Evolutionary conservation across 2,329 filamentous ascomycete species (phyloP).

Genomic region (Zasmidium cellare): DNA sequence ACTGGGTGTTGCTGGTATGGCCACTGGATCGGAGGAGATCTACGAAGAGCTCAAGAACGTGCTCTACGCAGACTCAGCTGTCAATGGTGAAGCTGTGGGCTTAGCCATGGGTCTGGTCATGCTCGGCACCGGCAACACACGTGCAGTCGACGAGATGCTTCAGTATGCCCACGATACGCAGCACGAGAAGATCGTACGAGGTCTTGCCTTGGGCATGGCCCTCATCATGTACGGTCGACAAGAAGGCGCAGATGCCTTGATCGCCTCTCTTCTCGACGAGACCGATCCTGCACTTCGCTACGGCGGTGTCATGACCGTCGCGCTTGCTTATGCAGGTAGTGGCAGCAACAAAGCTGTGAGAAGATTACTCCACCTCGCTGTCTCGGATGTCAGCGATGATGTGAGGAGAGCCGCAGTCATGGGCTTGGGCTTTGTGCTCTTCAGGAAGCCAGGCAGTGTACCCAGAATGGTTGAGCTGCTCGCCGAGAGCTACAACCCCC

Average conservation of each 20-base stretch:
- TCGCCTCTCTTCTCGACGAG: slow-evolving; percentile 89
- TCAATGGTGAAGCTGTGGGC: slow-evolving; percentile 95
- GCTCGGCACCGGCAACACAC: slow-evolving; percentile 95
- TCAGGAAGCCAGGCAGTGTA: slow-evolving; percentile 95
- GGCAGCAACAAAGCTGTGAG: slow-evolving; percentile 98
- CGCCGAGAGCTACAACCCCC: slow-evolving; percentile 97
- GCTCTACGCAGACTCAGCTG: slow-evolving; percentile 87
- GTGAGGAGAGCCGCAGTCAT: slow-evolving; percentile 95
- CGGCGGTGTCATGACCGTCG: slow-evolving; percentile 98
- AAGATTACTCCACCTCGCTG: slow-evolving; percentile 90
- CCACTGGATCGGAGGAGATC: slow-evolving; percentile 83
- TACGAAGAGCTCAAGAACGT: slow-evolving; percentile 89
- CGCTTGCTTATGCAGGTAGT: slow-evolving; percentile 93
- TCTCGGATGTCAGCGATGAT: slow-evolving; percentile 97
- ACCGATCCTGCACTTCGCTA: slow-evolving; percentile 92
- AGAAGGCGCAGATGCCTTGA: slow-evolving; percentile 90
- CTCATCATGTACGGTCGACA: slow-evolving; percentile 97
- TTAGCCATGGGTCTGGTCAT: slow-evolving; percentile 97
- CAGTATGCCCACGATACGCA: slow-evolving; percentile 96
- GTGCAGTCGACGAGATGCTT: slow-evolving; percentile 93
- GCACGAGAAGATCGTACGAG: slow-evolving; percentile 97
- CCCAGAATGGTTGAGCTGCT: slow-evolving; percentile 98
- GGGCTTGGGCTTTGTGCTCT: slow-evolving; percentile 96
- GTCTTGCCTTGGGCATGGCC: slow-evolving; percentile 93
- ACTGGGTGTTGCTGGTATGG: slow-evolving; percentile 96